phyloP scores from a whole-genome alignment of 2,329 filamentous ascomycete genomes.

The Fusarium abutilonis region DNA sequence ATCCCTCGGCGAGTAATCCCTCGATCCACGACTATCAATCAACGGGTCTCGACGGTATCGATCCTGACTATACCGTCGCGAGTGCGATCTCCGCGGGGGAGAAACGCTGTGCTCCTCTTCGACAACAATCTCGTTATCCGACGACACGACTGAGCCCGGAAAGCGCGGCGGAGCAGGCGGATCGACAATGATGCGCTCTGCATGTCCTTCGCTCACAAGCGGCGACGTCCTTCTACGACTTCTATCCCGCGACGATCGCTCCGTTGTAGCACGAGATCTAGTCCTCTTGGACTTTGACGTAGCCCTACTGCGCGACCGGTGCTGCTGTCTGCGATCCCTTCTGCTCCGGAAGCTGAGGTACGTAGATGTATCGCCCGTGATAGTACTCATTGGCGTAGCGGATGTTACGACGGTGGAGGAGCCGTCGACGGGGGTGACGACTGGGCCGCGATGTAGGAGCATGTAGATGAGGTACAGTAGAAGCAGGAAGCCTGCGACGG shows the following conservation, averaged over 20 bases:
- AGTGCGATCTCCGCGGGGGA: slow-evolving; percentile 32
- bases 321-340: slow-evolving; percentile 28
- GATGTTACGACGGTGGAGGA: slow-evolving; percentile 24
- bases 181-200: slow-evolving; percentile 44
- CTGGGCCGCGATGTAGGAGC: slow-evolving; percentile 56
- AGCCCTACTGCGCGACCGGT: slow-evolving; percentile 25
- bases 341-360: slow-evolving; percentile 39
- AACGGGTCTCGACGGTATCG: slow-evolving; percentile 42
- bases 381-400: slow-evolving; percentile 34
- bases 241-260: slow-evolving; percentile 33
- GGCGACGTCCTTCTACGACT: slow-evolving; percentile 35
- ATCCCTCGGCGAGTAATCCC: slow-evolving; percentile 39
- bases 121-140: slow-evolving; percentile 53
- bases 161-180: slow-evolving; percentile 46
- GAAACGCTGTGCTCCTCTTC: slow-evolving; percentile 49
- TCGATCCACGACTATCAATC: slow-evolving; percentile 26
- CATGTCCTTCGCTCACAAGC: slow-evolving; percentile 28
- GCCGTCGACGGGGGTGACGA: slow-evolving; percentile 41
- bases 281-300: slow-evolving; percentile 33
- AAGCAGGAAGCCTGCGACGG: slow-evolving; percentile 62
- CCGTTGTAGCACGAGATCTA: slow-evolving; percentile 40
- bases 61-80: slow-evolving; percentile 40
- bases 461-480: slow-evolving; percentile 63
- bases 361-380: slow-evolving; percentile 37
- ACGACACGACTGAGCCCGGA: slow-evolving; percentile 40